A percentile compares a stretch with the other conserved stretches of the same genome.
Evolutionary conservation across 2,329 filamentous ascomycete species (phyloP).

Genomic region (Penicillium sp.): DNA sequence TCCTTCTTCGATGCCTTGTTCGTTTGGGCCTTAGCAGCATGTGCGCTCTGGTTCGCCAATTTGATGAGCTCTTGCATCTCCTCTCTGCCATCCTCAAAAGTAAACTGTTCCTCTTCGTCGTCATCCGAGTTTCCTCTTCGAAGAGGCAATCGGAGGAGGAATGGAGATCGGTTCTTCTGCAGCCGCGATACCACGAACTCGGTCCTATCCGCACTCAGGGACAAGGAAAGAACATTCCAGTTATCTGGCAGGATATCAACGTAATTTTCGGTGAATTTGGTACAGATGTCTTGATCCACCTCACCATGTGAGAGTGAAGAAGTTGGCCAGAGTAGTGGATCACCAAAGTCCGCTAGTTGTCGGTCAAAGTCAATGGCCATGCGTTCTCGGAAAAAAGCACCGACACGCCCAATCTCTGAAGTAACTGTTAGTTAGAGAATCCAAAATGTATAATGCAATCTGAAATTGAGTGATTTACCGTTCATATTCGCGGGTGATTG

Average conservation of each 20-base stretch:
- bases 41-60: slow-evolving; percentile 78
- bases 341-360: slow-evolving; percentile 42
- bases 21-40: slow-evolving; percentile 67
- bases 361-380: slow-evolving; percentile 47
- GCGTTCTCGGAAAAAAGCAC: slow-evolving; percentile 41
- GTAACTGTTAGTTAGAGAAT: slow-evolving; percentile 19
- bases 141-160: slow-evolving; percentile 82
- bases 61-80: slow-evolving; percentile 82
- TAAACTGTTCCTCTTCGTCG: slow-evolving; percentile 72
- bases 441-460: neutral
- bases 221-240: slow-evolving; percentile 85
- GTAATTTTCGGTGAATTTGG: slow-evolving; percentile 72
- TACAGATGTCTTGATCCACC: slow-evolving; percentile 46
- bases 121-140: slow-evolving; percentile 78
- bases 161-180: slow-evolving; percentile 70
- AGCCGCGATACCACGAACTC: slow-evolving; percentile 90
- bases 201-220: slow-evolving; percentile 73
- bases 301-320: slow-evolving; percentile 20
- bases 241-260: slow-evolving; percentile 76
- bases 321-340: slow-evolving; percentile 51
- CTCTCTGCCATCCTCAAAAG: slow-evolving; percentile 72
- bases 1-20: slow-evolving; percentile 71
- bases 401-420: slow-evolving; percentile 42
- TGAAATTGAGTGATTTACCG: slow-evolving; percentile 26
- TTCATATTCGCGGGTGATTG: slow-evolving; percentile 40